Evolutionary conservation across 139 green algal species (phyloP).

Genomic region (Yamagishiella unicocca): DNA sequence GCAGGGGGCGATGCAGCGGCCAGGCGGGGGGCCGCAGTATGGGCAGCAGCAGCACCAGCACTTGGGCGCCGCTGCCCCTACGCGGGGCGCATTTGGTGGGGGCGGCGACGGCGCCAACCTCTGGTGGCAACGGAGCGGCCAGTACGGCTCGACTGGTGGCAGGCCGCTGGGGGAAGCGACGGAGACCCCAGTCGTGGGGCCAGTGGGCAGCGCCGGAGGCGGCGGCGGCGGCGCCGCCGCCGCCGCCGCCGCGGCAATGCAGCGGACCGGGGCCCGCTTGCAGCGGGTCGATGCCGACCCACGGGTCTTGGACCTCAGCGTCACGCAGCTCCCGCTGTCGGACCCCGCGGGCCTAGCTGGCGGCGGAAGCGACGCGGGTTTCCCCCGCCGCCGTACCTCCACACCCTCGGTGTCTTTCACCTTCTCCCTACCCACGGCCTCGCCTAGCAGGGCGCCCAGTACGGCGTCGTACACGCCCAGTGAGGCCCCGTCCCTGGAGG

Average conservation of each 20-base stretch:
- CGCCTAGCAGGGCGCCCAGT: neutral
- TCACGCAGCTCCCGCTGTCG: too few relatives aligned
- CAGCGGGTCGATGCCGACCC: neutral
- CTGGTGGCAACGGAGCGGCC: neutral
- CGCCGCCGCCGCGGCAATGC: too few relatives aligned
- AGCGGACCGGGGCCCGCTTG: neutral
- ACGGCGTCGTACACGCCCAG: neutral
- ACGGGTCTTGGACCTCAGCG: neutral
- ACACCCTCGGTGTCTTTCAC: neutral
- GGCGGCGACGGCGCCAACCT: neutral
- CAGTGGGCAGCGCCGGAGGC: neutral
- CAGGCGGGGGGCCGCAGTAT: neutral
- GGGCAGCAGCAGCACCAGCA: neutral
- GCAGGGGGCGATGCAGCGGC: constrained; percentile 17
- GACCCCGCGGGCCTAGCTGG: neutral
- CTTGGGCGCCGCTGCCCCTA: too few relatives aligned
- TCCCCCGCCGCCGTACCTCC: neutral
- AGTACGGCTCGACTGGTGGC: neutral
- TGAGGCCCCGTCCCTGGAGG: neutral
- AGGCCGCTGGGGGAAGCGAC: neutral
- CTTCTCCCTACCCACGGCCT: neutral
- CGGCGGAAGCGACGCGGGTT: neutral
- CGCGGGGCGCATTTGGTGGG: too few relatives aligned
- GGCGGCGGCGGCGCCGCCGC: neutral
- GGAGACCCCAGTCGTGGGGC: neutral